Base-by-base conservation (phyloP, 2,329 filamentous ascomycete species). In the Orbilia quercus region DNA sequence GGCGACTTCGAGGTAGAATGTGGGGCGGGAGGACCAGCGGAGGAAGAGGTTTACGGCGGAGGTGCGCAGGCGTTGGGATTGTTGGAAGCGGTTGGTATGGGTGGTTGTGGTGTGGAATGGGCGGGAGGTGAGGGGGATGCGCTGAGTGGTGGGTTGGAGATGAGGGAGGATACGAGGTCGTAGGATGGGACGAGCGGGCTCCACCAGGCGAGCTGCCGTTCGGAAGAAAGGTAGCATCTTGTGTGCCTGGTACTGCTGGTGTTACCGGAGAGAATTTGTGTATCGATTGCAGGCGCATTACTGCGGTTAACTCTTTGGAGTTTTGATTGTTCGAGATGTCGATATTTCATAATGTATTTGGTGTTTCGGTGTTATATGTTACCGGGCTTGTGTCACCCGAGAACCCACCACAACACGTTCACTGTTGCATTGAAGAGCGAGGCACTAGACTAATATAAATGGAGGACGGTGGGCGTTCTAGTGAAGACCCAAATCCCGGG, bases 21-120 rank as follows among this genome's bases (percentile, higher is more conserved):
- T 62, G 6, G 69, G 69, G 7, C 69, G 69, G 53, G 69, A 25
- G 31, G 60, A 38, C 69, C 69, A 73, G n/a, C 69, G 69, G 28
- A 23, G 25, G 25, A 73, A 44, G 31, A 47, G 36, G 28, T 28
- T 54, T 28, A 42, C 54, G 34, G 50, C 38, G 7, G 12, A 18
- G 31, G 25, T 14, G 54, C 69, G 69, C 20, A 62, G n/a, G n/a
- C 54, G 60, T 22, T 66, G 60, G 47, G 60, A 22, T 34, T 16
- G 69, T 42, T 66, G 47, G 54, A 66, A 66, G 48, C 54, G 64
- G 47, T 16, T 45, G 53, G 9, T 34, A 23, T 36, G 28, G 40
- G 58, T 34, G 38, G 22, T 38, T n/a, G 69, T 62, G 31, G 38
- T 62, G 48, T 73, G 69, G 47, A 73, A 62, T 36, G 16, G 23